Percentiles rank a stretch among this genome's conserved stretches.
These are phyloP conservation scores for Ophiosphaerella korrae DNA, from an alignment of 2,329 filamentous ascomycete species.

Conservation along the genomic window DNA sequence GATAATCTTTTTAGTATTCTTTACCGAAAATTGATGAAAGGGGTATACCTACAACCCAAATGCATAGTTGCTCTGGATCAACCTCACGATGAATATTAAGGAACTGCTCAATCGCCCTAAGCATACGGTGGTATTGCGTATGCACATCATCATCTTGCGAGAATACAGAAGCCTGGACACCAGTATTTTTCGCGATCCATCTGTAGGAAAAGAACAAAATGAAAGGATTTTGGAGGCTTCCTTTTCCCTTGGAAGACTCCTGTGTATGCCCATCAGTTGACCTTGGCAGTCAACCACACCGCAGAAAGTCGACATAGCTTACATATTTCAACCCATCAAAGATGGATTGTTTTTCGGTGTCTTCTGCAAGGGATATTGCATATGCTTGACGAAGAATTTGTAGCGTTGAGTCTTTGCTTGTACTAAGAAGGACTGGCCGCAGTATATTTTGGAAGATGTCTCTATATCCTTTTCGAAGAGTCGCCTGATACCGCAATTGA, in stretches of 20 bases:
- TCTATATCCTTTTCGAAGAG: slow-evolving; percentile 44
- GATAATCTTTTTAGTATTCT: background rate
- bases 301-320: slow-evolving; percentile 33
- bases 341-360: slow-evolving; percentile 21
- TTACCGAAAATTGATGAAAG: background rate
- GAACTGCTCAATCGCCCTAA: slow-evolving; percentile 35
- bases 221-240: slow-evolving; percentile 14
- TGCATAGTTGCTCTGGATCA: slow-evolving; percentile 14
- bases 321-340: slow-evolving; percentile 40
- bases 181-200: slow-evolving; percentile 33
- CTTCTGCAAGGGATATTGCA: slow-evolving; percentile 10
- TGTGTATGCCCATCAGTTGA: slow-evolving; percentile 25
- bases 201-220: slow-evolving; percentile 48
- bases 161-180: background rate
- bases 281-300: slow-evolving; percentile 28
- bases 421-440: slow-evolving; percentile 37
- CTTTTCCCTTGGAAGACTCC: slow-evolving; percentile 2
- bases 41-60: slow-evolving; percentile 11
- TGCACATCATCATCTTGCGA: slow-evolving; percentile 37
- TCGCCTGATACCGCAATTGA: slow-evolving; percentile 24
- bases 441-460: slow-evolving; percentile 48
- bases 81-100: slow-evolving; percentile 28
- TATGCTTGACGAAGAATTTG: slow-evolving; percentile 10
- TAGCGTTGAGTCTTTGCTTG: slow-evolving; percentile 11
- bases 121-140: slow-evolving; percentile 44